phyloP scores from a whole-genome alignment of 495 filamentous ascomycete species.

The Penicillium parvum region DNA sequence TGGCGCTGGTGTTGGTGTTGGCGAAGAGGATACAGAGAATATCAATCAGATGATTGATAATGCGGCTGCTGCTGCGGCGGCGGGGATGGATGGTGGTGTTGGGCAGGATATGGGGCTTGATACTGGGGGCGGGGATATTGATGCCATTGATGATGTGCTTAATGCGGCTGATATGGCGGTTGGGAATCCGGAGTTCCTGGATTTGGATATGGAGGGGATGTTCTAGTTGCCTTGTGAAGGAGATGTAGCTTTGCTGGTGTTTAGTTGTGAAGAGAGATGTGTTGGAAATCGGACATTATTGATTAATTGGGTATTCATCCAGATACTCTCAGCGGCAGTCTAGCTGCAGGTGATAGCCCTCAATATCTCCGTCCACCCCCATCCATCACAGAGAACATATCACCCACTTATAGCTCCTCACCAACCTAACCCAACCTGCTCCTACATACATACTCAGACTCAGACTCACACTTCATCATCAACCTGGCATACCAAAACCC shows the following conservation, averaged over 20 bases:
- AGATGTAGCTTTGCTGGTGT: neutral
- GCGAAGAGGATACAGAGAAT: slow-evolving; percentile 33
- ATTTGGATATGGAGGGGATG: slow-evolving; percentile 50
- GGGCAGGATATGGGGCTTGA: slow-evolving; percentile 31
- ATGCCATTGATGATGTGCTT: slow-evolving; percentile 45
- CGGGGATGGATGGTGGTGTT: slow-evolving; percentile 24
- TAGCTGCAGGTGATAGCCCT: neutral
- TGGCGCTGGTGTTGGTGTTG: slow-evolving; percentile 14
- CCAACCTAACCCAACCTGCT: too few relatives aligned
- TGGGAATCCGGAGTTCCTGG: slow-evolving; percentile 46
- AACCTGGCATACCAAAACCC: too few relatives aligned
- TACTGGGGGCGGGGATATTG: slow-evolving; percentile 25
- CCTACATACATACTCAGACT: too few relatives aligned
- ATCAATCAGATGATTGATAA: slow-evolving; percentile 47
- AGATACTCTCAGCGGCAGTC: neutral
- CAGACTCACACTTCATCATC: too few relatives aligned
- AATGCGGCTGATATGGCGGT: slow-evolving; percentile 46
- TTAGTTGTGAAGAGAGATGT: too few relatives aligned
- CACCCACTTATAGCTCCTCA: too few relatives aligned
- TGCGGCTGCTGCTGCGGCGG: slow-evolving; percentile 34
- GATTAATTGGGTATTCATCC: neutral
- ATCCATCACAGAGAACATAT: too few relatives aligned
- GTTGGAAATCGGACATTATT: slow-evolving; percentile 7
- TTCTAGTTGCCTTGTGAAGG: slow-evolving; percentile 18
- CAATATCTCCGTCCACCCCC: too few relatives aligned